These are phyloP conservation scores for Cutaneotrichosporon arboriforme DNA, from an alignment of 1,284 basidiomycete species.

Conservation along the genomic window DNA sequence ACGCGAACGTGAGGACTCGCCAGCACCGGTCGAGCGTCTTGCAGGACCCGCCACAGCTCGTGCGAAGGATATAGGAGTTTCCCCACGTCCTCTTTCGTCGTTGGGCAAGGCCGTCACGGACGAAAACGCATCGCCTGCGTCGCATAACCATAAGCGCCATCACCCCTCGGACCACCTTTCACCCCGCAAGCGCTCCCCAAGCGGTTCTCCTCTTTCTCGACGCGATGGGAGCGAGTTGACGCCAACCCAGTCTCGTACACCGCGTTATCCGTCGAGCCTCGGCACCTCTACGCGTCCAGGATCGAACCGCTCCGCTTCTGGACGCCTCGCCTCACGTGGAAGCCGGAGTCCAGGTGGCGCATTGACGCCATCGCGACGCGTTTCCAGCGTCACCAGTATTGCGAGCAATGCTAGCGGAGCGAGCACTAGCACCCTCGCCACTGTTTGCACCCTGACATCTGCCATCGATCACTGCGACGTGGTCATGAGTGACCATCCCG, in stretches of 20 bases:
- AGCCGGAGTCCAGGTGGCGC: slow-evolving; percentile 2
- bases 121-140: slow-evolving; percentile 17
- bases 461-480: slow-evolving; percentile 13
- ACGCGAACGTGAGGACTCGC: too few species aligned
- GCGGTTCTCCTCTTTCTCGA: slow-evolving; percentile 10
- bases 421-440: neutral
- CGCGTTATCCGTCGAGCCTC: neutral
- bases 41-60: too few species aligned
- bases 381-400: slow-evolving; percentile 7
- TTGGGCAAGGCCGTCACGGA: slow-evolving; percentile 1
- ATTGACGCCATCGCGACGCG: slow-evolving; percentile 5
- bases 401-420: neutral
- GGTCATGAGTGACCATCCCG: slow-evolving; percentile 17
- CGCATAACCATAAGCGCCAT: slow-evolving; percentile 27
- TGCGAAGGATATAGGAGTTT: too few species aligned
- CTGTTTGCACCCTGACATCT: slow-evolving; percentile 2
- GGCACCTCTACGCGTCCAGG: neutral
- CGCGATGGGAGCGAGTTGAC: slow-evolving; percentile 11
- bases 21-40: too few species aligned
- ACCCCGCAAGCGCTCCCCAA: slow-evolving; percentile 37
- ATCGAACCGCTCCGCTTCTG: neutral
- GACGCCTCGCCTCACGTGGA: neutral
- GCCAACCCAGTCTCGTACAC: neutral
- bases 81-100: too few species aligned
- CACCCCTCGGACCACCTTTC: slow-evolving; percentile 34